These are phyloP conservation scores for Elsinoe ampelina DNA, from an alignment of 2,329 filamentous ascomycete species.

Conservation along the genomic window DNA sequence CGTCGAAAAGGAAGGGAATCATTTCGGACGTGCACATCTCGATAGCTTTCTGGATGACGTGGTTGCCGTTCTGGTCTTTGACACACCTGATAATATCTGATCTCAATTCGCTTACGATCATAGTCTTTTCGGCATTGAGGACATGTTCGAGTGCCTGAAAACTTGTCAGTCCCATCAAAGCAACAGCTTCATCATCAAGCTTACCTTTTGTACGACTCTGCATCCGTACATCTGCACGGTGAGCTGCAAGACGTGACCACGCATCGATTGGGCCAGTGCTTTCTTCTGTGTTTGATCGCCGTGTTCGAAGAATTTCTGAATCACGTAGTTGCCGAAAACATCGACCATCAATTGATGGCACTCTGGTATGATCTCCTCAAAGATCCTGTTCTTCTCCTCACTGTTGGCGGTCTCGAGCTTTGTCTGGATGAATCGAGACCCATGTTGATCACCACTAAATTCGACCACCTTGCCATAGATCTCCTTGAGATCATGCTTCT, in stretches of 20 bases:
- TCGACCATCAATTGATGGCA: slow-evolving; percentile 86
- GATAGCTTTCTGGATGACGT: slow-evolving; percentile 92
- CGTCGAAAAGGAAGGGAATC: slow-evolving; percentile 76
- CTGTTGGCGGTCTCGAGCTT: slow-evolving; percentile 89
- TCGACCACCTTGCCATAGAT: slow-evolving; percentile 84
- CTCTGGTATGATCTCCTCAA: slow-evolving; percentile 77
- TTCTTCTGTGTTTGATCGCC: slow-evolving; percentile 91
- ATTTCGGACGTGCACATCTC: slow-evolving; percentile 67
- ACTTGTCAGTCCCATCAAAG: neutral
- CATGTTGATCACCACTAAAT: slow-evolving; percentile 91
- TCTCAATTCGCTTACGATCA: slow-evolving; percentile 74
- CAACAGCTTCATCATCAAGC: neutral
- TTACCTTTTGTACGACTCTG: slow-evolving; percentile 86
- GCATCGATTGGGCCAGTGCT: slow-evolving; percentile 76
- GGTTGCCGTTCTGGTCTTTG: slow-evolving; percentile 85
- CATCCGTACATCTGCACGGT: slow-evolving; percentile 89
- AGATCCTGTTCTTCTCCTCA: slow-evolving; percentile 87
- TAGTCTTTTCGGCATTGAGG: slow-evolving; percentile 80
- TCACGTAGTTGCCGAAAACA: slow-evolving; percentile 96
- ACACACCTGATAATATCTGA: slow-evolving; percentile 66
- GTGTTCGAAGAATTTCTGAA: slow-evolving; percentile 96
- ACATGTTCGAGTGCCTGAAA: slow-evolving; percentile 74
- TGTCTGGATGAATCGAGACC: slow-evolving; percentile 88
- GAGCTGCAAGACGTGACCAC: slow-evolving; percentile 67
- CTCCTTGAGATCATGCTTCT: slow-evolving; percentile 75